These are phyloP conservation scores for Sporothrix luriei DNA, from an alignment of 2,329 filamentous ascomycete genomes.

Conservation along the genomic window DNA sequence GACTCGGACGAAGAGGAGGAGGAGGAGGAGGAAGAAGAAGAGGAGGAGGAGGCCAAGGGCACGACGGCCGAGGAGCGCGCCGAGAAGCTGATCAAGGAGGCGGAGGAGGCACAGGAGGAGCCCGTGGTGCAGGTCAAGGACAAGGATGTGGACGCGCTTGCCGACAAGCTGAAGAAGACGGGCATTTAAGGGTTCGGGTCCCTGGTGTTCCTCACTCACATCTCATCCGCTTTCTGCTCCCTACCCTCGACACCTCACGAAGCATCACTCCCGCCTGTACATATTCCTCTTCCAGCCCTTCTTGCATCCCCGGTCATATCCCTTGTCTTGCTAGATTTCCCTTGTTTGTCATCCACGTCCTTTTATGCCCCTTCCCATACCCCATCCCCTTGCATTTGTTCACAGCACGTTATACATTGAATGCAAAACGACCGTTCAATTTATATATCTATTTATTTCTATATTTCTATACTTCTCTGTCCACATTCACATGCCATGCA, in stretches of 20 bases:
- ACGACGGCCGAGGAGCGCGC: slow-evolving; percentile 62
- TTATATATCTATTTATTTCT: not conserved
- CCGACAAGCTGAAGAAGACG: slow-evolving; percentile 74
- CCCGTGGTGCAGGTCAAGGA: slow-evolving; percentile 71
- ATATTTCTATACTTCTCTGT: too few relatives aligned
- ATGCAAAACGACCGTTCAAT: not conserved
- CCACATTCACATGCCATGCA: not conserved
- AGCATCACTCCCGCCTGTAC: not conserved
- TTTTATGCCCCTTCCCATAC: slow-evolving; percentile 17
- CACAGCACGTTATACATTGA: not conserved
- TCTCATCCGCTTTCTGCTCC: not conserved
- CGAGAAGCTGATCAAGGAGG: slow-evolving; percentile 70
- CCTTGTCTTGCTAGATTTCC: not conserved
- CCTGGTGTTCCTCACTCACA: not conserved
- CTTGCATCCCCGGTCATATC: slow-evolving; percentile 17
- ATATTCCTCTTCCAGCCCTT: slow-evolving; percentile 20
- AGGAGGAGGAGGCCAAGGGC: slow-evolving; percentile 63
- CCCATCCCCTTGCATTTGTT: not conserved
- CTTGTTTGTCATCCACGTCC: slow-evolving; percentile 18
- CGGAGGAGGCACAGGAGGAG: slow-evolving; percentile 71
- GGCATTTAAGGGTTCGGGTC: slow-evolving; percentile 46
- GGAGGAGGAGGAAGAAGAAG: slow-evolving; percentile 68
- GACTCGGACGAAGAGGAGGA: slow-evolving; percentile 70
- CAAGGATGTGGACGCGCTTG: slow-evolving; percentile 78
- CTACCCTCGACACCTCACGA: not conserved